Conservation (phyloP, 208 protist species). For the Wallacemonas sp. region DNA sequence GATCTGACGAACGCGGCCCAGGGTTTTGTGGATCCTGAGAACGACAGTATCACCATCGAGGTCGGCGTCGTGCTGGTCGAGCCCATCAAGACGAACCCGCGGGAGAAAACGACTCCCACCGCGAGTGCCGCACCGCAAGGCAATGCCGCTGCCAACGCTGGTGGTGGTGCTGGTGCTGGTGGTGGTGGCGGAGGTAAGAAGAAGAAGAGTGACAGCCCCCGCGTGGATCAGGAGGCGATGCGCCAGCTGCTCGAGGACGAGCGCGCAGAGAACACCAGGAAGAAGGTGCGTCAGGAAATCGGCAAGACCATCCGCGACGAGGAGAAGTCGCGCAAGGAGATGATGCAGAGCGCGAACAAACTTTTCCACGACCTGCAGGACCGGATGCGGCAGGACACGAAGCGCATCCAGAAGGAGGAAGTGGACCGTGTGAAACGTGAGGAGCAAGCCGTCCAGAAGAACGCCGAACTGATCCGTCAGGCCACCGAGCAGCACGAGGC, state of each 20-base stretch:
- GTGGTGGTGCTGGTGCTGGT: neutral
- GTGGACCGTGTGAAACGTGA: slow-evolving; percentile 74
- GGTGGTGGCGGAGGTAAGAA: slow-evolving; percentile 40
- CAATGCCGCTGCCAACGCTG: slow-evolving; percentile 5
- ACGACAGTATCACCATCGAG: slow-evolving; percentile 87
- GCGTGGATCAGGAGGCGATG: slow-evolving; percentile 70
- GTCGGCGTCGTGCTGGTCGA: slow-evolving; percentile 89
- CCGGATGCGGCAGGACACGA: slow-evolving; percentile 65
- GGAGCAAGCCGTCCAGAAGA: slow-evolving; percentile 75
- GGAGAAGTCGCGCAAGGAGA: slow-evolving; percentile 83
- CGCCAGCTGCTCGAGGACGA: slow-evolving; percentile 78
- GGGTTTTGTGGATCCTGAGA: slow-evolving; percentile 67
- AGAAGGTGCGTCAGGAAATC: slow-evolving; percentile 83
- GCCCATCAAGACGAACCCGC: slow-evolving; percentile 47
- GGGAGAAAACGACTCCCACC: slow-evolving; percentile 39
- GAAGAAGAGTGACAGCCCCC: slow-evolving; percentile 41
- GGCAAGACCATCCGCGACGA: slow-evolving; percentile 76
- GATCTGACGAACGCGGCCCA: slow-evolving; percentile 74
- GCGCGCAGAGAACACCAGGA: slow-evolving; percentile 61
- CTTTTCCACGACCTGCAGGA: slow-evolving; percentile 73
- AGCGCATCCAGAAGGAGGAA: slow-evolving; percentile 69
- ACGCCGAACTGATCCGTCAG: slow-evolving; percentile 74
- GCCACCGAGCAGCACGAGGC: slow-evolving; percentile 74
- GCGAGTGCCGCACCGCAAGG: no score
- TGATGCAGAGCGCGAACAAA: slow-evolving; percentile 57